Evolutionary conservation across 2,329 filamentous ascomycete species (phyloP), one percentile per base, ranked within the genome.

Genomic region (Colletotrichum sublineola): DNA sequence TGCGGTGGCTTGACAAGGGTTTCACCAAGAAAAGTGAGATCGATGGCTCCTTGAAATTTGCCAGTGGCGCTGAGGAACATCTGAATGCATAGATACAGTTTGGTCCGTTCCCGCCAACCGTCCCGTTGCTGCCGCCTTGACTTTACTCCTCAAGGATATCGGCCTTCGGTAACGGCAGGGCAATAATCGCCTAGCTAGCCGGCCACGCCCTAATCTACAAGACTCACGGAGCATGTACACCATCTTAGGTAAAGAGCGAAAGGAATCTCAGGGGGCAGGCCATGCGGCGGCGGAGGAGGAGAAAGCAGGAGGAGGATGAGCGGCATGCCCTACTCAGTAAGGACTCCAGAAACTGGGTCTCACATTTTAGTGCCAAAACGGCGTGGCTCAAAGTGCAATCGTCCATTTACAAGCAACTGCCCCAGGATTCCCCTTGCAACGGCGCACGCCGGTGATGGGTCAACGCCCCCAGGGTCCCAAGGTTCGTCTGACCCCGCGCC

Each of bases 401-500:
- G 20, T 20, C 44, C 9, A n/a, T 8, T 46, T 5, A 46, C 20
- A n/a, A 52, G 46, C 36, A 61, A 38, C n/a, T 9, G 12, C 33
- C 31, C 57, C 50, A 50, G 57, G 64, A 60, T 24, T 31, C 29
- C 57, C 64, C 60, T 71, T 71, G 64, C 50, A 52, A 48, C 48
- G 38, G 36, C 33, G 38, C 52, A 56, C 38, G 55, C 50, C 50
- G 24, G 57, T 31, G 12, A 50, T 38, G 44, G 29, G 58, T 8
- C 55, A 20, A 11, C 24, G 53, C 50, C 18, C 8, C 46, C 15
- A 40, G 58, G 24, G 60, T 50, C 62, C 56, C 61, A 62, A 74
- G 73, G 69, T 69, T 74, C 63, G 46, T 74, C 69, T 40, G 63
- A 69, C 70, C 73, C 73, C 69, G 65, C 65, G 69, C 73, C 65